phyloP scores from a whole-genome alignment of 805 yeast genomes.

The Spencermartinsiella europaea region DNA sequence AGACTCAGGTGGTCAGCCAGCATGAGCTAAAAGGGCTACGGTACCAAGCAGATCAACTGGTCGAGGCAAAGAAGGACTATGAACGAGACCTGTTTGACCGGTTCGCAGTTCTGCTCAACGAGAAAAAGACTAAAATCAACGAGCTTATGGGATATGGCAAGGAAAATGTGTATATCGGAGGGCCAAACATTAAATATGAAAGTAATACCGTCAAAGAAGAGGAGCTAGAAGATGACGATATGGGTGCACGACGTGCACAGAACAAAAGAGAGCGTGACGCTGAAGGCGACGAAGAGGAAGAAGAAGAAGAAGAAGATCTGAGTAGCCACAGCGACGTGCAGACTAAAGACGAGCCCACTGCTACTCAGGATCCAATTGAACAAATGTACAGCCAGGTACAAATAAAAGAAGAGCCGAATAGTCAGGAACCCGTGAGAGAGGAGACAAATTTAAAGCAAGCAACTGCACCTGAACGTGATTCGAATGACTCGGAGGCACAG shows the following conservation, averaged over 20 bases:
- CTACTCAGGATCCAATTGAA: not conserved
- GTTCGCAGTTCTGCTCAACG: slow-evolving; percentile 15
- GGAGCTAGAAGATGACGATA: slow-evolving; percentile 1
- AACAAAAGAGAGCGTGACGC: not conserved
- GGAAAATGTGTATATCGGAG: not conserved
- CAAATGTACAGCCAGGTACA: too few relatives aligned
- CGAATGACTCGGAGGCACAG: too few relatives aligned
- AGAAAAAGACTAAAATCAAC: slow-evolving; percentile 17
- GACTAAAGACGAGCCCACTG: not conserved
- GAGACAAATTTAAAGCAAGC: too few relatives aligned
- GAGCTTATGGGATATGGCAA: slow-evolving; percentile 7
- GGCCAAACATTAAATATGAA: not conserved
- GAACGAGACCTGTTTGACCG: slow-evolving; percentile 16
- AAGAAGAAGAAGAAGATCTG: too few relatives aligned
- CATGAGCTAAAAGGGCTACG: slow-evolving; percentile 6
- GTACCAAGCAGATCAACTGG: slow-evolving; percentile 13
- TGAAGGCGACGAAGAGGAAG: not conserved
- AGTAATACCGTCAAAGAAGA: not conserved
- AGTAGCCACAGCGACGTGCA: too few relatives aligned
- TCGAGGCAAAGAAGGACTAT: slow-evolving; percentile 13
- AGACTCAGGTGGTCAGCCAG: not conserved
- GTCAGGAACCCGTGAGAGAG: too few relatives aligned
- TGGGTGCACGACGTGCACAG: not conserved
- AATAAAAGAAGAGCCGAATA: too few relatives aligned
- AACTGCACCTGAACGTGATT: too few relatives aligned